These are phyloP conservation scores for Jatropha multifida DNA, from an alignment of 441 rosid species.

Conservation along the genomic window DNA sequence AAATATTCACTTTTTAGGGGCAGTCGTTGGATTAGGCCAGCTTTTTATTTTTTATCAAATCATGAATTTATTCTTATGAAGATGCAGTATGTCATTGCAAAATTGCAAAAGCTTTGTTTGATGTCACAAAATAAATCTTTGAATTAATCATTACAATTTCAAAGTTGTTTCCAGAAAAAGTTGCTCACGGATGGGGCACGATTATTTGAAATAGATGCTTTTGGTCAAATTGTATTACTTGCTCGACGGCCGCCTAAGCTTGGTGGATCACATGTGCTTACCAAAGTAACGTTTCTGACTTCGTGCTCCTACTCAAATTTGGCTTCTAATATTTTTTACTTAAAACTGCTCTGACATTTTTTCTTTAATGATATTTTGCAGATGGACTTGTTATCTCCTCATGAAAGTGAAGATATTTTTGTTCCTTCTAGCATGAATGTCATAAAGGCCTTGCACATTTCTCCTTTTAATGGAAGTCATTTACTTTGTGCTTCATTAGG, in stretches of 20 bases:
- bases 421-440: conserved; percentile 61
- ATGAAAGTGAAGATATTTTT: conserved; percentile 65
- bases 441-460: conserved; percentile 70
- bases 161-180: neutral
- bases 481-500: conserved; percentile 77
- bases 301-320: conserved; percentile 17
- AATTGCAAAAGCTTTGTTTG: neutral
- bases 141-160: neutral
- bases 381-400: conserved; percentile 65
- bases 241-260: conserved; percentile 59
- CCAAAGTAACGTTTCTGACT: conserved; percentile 54
- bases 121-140: neutral
- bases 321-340: conserved; percentile 11
- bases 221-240: conserved; percentile 50
- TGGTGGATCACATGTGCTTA: conserved; percentile 57
- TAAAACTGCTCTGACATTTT: conserved; percentile 12
- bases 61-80: neutral
- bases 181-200: conserved; percentile 69
- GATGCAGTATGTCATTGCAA: neutral
- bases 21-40: neutral
- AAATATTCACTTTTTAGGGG: neutral
- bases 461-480: conserved; percentile 55
- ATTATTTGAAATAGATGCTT: conserved; percentile 65
- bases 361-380: conserved; percentile 33
- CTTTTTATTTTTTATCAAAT: neutral